These are phyloP conservation scores for Skeletonema tropicum DNA, from an alignment of 108 stramenopile genomes.

Conservation along the genomic window DNA sequence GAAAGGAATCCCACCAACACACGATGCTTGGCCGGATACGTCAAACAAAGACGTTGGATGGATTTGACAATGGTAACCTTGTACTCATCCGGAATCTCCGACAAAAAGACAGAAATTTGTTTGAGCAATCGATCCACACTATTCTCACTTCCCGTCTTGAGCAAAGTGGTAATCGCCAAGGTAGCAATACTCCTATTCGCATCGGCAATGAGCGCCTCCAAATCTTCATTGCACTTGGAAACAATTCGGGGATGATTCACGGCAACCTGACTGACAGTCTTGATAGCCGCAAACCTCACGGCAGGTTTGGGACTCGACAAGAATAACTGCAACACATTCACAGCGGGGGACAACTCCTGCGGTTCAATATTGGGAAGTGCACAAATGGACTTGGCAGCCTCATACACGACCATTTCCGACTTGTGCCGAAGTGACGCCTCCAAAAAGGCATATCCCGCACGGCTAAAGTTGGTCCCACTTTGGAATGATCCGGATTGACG, in stretches of 20 bases:
- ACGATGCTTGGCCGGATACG: constrained; percentile 84
- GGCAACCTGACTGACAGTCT: constrained; percentile 93
- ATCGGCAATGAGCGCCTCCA: constrained; percentile 96
- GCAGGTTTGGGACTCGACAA: constrained; percentile 94
- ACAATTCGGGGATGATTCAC: constrained; percentile 92
- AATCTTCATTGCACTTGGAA: constrained; percentile 97
- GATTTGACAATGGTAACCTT: constrained; percentile 88
- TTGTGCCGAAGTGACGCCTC: constrained; percentile 93
- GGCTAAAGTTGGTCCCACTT: constrained; percentile 75
- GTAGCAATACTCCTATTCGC: constrained; percentile 97
- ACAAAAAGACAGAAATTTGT: constrained; percentile 97
- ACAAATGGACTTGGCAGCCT: constrained; percentile 98
- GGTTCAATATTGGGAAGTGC: constrained; percentile 91
- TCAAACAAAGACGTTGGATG: constrained; percentile 81
- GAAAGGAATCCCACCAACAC: constrained; percentile 87
- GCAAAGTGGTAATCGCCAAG: constrained; percentile 97
- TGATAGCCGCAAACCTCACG: constrained; percentile 94
- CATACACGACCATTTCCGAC: constrained; percentile 97
- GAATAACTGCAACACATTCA: constrained; percentile 96
- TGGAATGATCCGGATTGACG: constrained; percentile 55
- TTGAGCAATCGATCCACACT: constrained; percentile 96
- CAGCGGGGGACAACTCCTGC: constrained; percentile 92
- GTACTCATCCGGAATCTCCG: constrained; percentile 99
- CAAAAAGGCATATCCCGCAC: constrained; percentile 92
- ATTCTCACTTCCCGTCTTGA: constrained; percentile 97